Evolutionary conservation across 2,329 filamentous ascomycete genomes (phyloP).

Genomic region (Sporothrix mexicana): DNA sequence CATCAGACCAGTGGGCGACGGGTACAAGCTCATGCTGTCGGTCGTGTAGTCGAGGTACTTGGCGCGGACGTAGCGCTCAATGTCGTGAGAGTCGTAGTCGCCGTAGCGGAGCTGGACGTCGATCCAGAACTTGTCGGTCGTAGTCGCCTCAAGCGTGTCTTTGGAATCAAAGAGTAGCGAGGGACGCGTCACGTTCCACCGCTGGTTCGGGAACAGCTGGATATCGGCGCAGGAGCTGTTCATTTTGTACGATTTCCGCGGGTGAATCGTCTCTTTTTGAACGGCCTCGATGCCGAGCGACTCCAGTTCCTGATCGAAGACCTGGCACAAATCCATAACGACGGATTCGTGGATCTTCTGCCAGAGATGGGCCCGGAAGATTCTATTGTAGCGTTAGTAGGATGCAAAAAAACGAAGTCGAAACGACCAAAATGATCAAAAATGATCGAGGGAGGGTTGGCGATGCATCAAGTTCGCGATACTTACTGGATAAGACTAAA

Average conservation of each 20-base stretch:
- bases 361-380: conserved; percentile 99
- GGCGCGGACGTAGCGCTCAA: conserved; percentile 94
- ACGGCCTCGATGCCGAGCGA: conserved; percentile 95
- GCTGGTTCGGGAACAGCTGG: conserved; percentile 93
- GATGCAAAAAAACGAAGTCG: no score
- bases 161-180: conserved; percentile 96
- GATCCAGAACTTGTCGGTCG: conserved; percentile 99
- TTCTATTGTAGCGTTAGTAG: conserved; percentile 49
- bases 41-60: conserved; percentile 99
- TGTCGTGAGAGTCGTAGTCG: conserved; percentile 98
- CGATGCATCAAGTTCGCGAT: no score
- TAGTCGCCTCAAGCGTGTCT: conserved; percentile 89
- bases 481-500: no score
- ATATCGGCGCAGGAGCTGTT: conserved; percentile 99
- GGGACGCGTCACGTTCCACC: conserved; percentile 96
- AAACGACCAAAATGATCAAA: no score
- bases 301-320: conserved; percentile 96
- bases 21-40: conserved; percentile 98
- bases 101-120: conserved; percentile 91
- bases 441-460: no score
- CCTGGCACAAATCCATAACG: conserved; percentile 98
- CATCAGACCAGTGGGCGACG: conserved; percentile 95
- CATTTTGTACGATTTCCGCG: conserved; percentile 99
- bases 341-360: conserved; percentile 99
- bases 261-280: conserved; percentile 98